Conservation (phyloP, 371 early-diverging fungal species). For the Mortierella sp. region DNA sequence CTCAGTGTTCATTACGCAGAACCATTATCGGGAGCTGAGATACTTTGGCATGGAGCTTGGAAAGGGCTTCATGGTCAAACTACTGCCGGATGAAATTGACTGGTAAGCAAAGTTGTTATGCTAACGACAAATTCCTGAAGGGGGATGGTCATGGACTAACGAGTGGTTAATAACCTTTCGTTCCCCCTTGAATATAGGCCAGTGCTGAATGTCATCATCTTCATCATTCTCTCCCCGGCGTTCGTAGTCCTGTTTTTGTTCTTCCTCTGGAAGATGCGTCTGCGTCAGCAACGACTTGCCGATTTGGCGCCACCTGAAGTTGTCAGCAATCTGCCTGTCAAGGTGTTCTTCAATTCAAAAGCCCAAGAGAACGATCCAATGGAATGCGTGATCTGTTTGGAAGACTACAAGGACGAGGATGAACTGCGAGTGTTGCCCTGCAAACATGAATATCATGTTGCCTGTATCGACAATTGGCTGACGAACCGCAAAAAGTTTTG, state of each 20-base stretch:
- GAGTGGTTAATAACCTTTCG: no score
- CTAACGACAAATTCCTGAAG: no score
- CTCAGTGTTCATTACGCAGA: constrained; percentile 77
- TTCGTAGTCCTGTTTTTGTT: constrained; percentile 80
- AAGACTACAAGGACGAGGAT: constrained; percentile 83
- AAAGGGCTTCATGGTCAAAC: constrained; percentile 58
- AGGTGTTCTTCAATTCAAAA: constrained; percentile 68
- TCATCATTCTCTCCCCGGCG: constrained; percentile 76
- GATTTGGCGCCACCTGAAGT: constrained; percentile 76
- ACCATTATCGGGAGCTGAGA: constrained; percentile 67
- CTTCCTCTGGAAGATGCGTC: constrained; percentile 72
- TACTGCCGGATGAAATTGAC: constrained; percentile 56
- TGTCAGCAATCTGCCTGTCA: constrained; percentile 70
- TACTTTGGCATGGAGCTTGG: constrained; percentile 56
- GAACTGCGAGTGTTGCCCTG: constrained; percentile 86
- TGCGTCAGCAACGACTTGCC: constrained; percentile 65
- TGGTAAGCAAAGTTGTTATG: no score
- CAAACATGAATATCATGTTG: constrained; percentile 88
- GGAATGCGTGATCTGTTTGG: constrained; percentile 94
- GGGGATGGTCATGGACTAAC: no score
- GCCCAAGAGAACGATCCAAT: constrained; percentile 70
- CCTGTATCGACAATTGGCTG: constrained; percentile 92
- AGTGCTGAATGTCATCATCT: constrained; percentile 75
- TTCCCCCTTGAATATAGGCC: constrained; percentile 58
- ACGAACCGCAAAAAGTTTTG: constrained; percentile 82